Evolutionary conservation across 305 asterid genomes (phyloP).

Genomic region (Fraxinus velutina): DNA sequence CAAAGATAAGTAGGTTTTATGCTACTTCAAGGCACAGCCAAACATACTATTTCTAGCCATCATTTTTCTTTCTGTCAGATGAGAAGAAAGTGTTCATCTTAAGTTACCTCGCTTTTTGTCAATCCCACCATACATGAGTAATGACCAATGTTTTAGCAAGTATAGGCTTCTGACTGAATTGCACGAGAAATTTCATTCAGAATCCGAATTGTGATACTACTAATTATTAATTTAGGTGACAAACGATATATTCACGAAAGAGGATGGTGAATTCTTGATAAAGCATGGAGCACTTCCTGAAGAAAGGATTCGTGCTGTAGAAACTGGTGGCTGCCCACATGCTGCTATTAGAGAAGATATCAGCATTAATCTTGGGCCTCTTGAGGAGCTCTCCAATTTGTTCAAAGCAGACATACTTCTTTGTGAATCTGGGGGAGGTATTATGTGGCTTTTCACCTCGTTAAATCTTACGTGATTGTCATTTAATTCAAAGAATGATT

Average conservation of each 20-base stretch:
- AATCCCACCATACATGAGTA: neutral
- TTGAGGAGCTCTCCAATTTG: constrained; percentile 91
- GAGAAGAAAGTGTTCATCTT: neutral
- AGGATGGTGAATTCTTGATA: constrained; percentile 90
- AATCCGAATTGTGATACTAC: neutral
- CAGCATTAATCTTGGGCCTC: constrained; percentile 90
- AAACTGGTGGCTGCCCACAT: constrained; percentile 97
- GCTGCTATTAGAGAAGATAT: constrained; percentile 96
- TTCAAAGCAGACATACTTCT: constrained; percentile 82
- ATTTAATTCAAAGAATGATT: neutral
- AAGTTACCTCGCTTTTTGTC: neutral
- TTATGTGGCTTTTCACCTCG: neutral
- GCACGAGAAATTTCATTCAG: neutral
- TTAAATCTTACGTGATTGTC: neutral
- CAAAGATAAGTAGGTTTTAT: neutral
- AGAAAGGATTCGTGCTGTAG: constrained; percentile 94
- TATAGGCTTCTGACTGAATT: constrained; percentile 5
- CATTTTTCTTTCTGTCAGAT: neutral
- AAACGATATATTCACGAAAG: constrained; percentile 93
- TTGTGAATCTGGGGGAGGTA: constrained; percentile 98
- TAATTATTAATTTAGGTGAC: constrained; percentile 55
- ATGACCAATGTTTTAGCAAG: neutral
- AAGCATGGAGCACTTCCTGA: constrained; percentile 93
- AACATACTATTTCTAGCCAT: neutral
- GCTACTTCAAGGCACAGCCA: neutral